phyloP scores from a whole-genome alignment of 1,284 basidiomycete genomes.

The Heterobasidion irregulare region DNA sequence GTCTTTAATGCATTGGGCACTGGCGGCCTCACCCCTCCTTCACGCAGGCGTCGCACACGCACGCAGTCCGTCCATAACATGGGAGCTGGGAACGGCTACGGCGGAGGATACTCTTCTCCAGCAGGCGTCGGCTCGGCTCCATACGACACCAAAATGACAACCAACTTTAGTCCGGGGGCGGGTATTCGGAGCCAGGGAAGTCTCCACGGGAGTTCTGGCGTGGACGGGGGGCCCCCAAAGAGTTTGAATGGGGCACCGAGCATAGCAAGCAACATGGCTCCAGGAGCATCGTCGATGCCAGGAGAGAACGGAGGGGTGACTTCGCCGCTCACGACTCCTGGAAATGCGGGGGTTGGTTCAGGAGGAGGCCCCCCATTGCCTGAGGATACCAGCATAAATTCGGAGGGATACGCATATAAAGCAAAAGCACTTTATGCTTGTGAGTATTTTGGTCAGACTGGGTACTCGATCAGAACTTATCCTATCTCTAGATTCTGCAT shows the following conservation, averaged over 20 bases:
- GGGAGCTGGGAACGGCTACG: conserved; percentile 53
- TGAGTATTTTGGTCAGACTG: conserved; percentile 30
- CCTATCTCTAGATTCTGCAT: conserved; percentile 65
- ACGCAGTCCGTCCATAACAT: conserved; percentile 55
- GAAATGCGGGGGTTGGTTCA: conserved; percentile 46
- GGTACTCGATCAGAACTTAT: background rate
- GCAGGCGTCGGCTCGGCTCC: conserved; percentile 53
- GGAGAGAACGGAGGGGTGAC: conserved; percentile 30
- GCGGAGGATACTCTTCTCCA: conserved; percentile 33
- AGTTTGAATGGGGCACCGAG: conserved; percentile 33
- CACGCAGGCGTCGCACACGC: conserved; percentile 57
- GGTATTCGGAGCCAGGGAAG: conserved; percentile 55
- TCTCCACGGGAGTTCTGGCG: conserved; percentile 36
- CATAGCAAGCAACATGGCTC: background rate
- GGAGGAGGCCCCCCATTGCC: conserved; percentile 27
- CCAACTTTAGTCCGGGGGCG: conserved; percentile 32
- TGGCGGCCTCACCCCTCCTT: conserved; percentile 77
- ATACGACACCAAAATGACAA: conserved; percentile 51
- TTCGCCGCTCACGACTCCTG: conserved; percentile 57
- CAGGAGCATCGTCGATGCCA: background rate
- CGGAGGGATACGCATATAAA: conserved; percentile 45
- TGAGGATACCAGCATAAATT: conserved; percentile 12
- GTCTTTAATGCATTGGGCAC: conserved; percentile 84
- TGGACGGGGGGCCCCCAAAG: conserved; percentile 19
- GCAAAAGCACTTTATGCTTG: conserved; percentile 88